Conservation (phyloP, 192 early-diverging fungal genomes). For the Gaertneriomyces semiglobifer region DNA sequence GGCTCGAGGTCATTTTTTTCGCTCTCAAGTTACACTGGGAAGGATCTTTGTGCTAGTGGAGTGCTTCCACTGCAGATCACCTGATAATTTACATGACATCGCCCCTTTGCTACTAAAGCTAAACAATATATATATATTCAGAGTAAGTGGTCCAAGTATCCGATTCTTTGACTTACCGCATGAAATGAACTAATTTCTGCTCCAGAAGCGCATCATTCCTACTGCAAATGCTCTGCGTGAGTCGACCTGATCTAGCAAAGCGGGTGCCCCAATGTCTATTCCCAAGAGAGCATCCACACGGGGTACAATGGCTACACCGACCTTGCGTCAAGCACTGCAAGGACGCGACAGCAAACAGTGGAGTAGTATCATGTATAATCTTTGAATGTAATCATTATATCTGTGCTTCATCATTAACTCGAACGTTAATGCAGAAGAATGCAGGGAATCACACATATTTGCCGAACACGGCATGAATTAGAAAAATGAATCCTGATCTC, state of each 20-base stretch:
- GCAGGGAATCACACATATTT: too few species aligned
- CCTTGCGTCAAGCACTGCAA: conserved; percentile 1
- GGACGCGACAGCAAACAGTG: conserved; percentile 1
- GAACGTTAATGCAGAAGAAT: too few species aligned
- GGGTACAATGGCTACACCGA: conserved; percentile 1
- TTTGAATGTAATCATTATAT: conserved; percentile 49
- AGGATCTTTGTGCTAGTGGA: neutral
- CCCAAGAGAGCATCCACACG: neutral
- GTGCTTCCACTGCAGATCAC: neutral
- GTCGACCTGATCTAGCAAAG: conserved; percentile 2
- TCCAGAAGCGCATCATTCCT: neutral
- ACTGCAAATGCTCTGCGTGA: neutral
- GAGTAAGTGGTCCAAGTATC: neutral
- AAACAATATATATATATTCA: neutral
- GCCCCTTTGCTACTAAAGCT: neutral
- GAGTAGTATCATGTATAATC: neutral
- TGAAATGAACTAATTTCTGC: conserved; percentile 4
- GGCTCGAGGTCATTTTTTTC: conserved; percentile 2
- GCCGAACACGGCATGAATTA: too few species aligned
- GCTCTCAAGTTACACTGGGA: neutral
- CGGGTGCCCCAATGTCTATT: neutral
- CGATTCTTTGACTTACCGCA: neutral
- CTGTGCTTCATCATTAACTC: too few species aligned
- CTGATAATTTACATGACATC: neutral
- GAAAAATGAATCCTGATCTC: too few species aligned